These are phyloP conservation scores for Sclerotinia subarctica DNA, from an alignment of 2,329 filamentous ascomycete species.

Conservation along the genomic window DNA sequence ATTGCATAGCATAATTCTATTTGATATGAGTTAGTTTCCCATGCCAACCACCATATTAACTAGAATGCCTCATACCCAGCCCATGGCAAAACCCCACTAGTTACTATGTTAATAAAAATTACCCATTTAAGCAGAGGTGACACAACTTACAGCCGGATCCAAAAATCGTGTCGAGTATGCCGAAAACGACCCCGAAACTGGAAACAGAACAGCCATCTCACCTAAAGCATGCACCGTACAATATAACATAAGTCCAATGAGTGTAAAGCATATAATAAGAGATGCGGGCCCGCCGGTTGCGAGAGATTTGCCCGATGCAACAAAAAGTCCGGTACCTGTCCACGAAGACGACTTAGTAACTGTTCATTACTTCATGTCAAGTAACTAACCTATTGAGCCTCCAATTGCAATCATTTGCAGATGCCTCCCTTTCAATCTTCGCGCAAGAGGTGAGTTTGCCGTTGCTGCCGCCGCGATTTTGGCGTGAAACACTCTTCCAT, in stretches of 20 bases:
- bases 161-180: constrained; percentile 89
- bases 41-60: background rate
- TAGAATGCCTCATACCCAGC: constrained; percentile 52
- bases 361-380: background rate
- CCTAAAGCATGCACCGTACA: constrained; percentile 89
- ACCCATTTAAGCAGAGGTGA: too few species aligned
- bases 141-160: constrained; percentile 61
- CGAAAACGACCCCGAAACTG: constrained; percentile 87
- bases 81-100: constrained; percentile 86
- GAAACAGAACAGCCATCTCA: constrained; percentile 86
- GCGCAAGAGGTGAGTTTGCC: constrained; percentile 69
- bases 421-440: constrained; percentile 79
- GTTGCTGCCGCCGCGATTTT: constrained; percentile 61
- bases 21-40: constrained; percentile 19
- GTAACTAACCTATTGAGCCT: constrained; percentile 70
- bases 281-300: constrained; percentile 73
- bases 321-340: constrained; percentile 76
- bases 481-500: constrained; percentile 53
- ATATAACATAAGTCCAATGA: constrained; percentile 85
- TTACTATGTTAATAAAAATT: too few species aligned
- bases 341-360: constrained; percentile 7
- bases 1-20: constrained; percentile 75
- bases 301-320: constrained; percentile 73
- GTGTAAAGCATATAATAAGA: constrained; percentile 69
- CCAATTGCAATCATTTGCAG: constrained; percentile 98